phyloP scores from a whole-genome alignment of 768 basidiomycete species.

The Lactifluus subvellereus region DNA sequence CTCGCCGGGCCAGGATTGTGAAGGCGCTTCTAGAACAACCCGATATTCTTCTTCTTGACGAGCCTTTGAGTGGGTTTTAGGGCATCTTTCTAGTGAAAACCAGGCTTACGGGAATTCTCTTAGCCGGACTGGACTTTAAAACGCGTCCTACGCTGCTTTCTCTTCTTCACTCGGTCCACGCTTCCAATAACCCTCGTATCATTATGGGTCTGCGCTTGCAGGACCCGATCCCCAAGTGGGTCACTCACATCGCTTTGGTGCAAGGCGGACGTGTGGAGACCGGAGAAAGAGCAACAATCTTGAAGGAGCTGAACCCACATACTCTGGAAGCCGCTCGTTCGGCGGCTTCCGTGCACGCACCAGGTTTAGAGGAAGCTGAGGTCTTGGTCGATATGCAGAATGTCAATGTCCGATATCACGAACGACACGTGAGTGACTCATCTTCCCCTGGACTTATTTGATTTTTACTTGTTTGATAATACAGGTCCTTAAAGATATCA shows the following conservation, averaged over 20 bases:
- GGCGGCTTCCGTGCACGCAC: not conserved
- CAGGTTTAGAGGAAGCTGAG: conserved; percentile 27
- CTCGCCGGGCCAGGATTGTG: conserved; percentile 75
- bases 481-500: conserved; percentile 69
- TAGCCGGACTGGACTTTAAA: conserved; percentile 72
- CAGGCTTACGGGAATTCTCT: not conserved
- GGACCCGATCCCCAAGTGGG: conserved; percentile 67
- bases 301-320: conserved; percentile 22
- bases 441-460: not conserved
- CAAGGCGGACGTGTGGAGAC: conserved; percentile 42
- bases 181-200: conserved; percentile 46
- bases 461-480: not conserved
- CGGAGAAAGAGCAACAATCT: conserved; percentile 45
- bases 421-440: conserved; percentile 27
- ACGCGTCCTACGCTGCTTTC: conserved; percentile 51
- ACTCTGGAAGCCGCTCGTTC: not conserved
- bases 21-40: conserved; percentile 68
- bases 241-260: conserved; percentile 60
- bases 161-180: conserved; percentile 52
- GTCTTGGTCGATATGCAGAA: conserved; percentile 56
- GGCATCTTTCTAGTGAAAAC: not conserved
- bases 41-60: conserved; percentile 78
- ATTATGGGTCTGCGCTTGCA: conserved; percentile 64
- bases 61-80: conserved; percentile 67
- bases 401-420: conserved; percentile 67